Evolutionary conservation across 2,329 filamentous ascomycete genomes (phyloP), one percentile per base, ranked within the genome.

Genomic region (Pyrenochaeta sp.): DNA sequence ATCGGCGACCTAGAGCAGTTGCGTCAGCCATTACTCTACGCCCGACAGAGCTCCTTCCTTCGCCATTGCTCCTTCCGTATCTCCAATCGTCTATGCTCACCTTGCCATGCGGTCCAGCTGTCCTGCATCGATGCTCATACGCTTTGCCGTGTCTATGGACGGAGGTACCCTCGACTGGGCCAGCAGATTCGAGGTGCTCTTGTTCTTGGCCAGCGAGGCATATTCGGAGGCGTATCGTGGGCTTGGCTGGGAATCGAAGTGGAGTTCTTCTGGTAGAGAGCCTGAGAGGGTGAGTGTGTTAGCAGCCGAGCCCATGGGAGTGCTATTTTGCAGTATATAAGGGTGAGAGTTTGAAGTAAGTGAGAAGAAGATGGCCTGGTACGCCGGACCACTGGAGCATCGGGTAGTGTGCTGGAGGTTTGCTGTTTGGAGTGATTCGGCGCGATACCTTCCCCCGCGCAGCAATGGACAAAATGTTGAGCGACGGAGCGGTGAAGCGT

Each of bases 81-180:
- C 22, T 13, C 19, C 19, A 48, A 58, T 22, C 19, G 25, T 5
- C 22, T 7, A 46, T 40, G 81, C 87, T 77, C 78, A 95, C 91
- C 91, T 93, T 78, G 90, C 84, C 78, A 92, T 82, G 69, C 86
- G 82, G 76, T 93, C 91, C 64, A 85, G 83, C 59, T 86, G 83
- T 51, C 88, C 86, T 56, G 87, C 88, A 77, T 95, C 92, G 72
- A 93, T 88, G 50, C 92, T 94, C 79, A 92, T 89, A 60, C 90
- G 89, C 75, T 79, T 86, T 82, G 65, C 82, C 63, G 84, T 86
- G 65, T 89, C 86, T 50, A 85, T 78, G 75, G 72, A 64, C 45
- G 79, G 77, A 53, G 74, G 69, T 36, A 77, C 62, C 15, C 56
- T 43, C 50, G 72, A 56, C 58, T 74, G 74, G 42, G 74, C 64